Evolutionary conservation across 2,329 filamentous ascomycete genomes (phyloP), one percentile per base, ranked within the genome.

Genomic region (Knoxdaviesia capensis): DNA sequence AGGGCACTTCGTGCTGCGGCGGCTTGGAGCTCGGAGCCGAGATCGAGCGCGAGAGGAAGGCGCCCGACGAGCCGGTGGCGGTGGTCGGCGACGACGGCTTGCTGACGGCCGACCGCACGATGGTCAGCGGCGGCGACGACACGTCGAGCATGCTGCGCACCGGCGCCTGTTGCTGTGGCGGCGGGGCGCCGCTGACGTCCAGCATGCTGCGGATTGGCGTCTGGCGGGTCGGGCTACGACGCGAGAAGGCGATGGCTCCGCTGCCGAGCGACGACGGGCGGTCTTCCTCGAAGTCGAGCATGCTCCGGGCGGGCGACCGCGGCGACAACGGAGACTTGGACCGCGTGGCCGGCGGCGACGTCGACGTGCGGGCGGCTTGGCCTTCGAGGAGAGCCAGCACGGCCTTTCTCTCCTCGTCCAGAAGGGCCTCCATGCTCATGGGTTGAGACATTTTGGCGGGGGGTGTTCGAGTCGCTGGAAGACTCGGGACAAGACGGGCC

Each of bases 331-430:
- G 67, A 47, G 77, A 71, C 20, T 36, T 41, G 40, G 29, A 32
- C 37, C 64, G 59, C 36, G 68, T 68, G 62, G 37, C 46, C 58
- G 38, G 49, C 56, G 59, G 52, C 34, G 56, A 55, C 36, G 42
- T 40, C 39, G 56, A 49, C 51, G 52, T 46, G 53, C 47, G 43
- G 54, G 48, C 35, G 36, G 42, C 46, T 41, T 60, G 62, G 38
- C 67, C 68, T 55, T 80, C 76, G 36, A 85, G 64, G 46, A 84
- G 62, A 39, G 74, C 75, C 49, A 85, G 64, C 35, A 86, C 76
- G 59, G 84, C 80, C 47, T 68, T 66, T 47, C 80, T 71, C 64
- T 88, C 82, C 63, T 85, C 77, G 54, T 86, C 81, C 48, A 86
- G 66, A 49, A 77, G 73, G 40, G 78, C 72, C 60, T 85, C 81